These are phyloP conservation scores for Suhomyces bokatorum DNA, from an alignment of 1,139 yeast genomes.

Conservation along the genomic window DNA sequence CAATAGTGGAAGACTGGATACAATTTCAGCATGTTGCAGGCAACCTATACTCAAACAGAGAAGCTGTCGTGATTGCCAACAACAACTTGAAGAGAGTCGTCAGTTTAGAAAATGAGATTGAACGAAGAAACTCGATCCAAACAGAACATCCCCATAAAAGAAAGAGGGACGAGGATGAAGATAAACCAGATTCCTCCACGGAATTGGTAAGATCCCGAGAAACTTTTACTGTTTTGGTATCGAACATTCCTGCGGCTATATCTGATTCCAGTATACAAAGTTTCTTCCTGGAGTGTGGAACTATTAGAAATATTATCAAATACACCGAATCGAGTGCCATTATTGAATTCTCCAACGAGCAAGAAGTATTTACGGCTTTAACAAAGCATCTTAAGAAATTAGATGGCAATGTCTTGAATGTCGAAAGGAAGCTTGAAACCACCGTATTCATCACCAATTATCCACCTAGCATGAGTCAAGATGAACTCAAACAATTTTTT, in stretches of 20 bases:
- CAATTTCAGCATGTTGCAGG: conserved; percentile 43
- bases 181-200: neutral
- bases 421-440: conserved; percentile 44
- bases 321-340: conserved; percentile 35
- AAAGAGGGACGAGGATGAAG: neutral
- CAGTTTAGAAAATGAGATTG: neutral
- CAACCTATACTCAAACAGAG: conserved; percentile 10
- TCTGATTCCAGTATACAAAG: conserved; percentile 35
- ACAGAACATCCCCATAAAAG: neutral
- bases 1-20: conserved; percentile 48
- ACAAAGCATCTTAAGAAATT: conserved; percentile 57
- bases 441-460: conserved; percentile 73
- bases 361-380: conserved; percentile 58
- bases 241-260: conserved; percentile 33
- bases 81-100: conserved; percentile 7
- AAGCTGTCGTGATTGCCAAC: conserved; percentile 10
- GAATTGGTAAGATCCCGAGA: conserved; percentile 53
- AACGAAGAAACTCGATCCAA: neutral
- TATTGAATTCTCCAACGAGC: conserved; percentile 55
- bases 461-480: conserved; percentile 55
- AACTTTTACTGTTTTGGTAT: conserved; percentile 49
- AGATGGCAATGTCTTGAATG: conserved; percentile 43
- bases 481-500: conserved; percentile 46
- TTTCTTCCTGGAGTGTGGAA: conserved; percentile 66
- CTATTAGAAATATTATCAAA: conserved; percentile 34